Base-by-base conservation (phyloP, 129 eudicot species). In the Saussurea involucrata region DNA sequence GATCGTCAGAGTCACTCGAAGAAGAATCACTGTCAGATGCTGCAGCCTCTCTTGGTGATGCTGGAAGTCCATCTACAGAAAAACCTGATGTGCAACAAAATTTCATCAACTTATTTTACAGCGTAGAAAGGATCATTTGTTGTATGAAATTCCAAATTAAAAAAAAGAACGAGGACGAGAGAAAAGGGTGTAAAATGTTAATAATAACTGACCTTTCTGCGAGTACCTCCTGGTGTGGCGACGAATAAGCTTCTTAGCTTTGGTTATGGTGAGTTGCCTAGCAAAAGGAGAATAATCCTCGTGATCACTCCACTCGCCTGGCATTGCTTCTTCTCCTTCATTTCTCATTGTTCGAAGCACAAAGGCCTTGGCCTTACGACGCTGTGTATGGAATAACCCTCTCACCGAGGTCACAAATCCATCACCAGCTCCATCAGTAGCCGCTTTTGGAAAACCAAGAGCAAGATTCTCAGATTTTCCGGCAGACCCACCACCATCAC, bases 201-300 rank as follows among this genome's bases (percentile, higher is more conserved):
- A n/a, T 12, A 27, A 1, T 27, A 3, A 63, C 88, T 11, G 65
- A 93, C 96, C 95, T 89, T 93, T 93, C 72, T 83, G 90, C 3
- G 98, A 83, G 64, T 90, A 90, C 87, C 85, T 93, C 44, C 91
- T 90, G 10, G 98, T 93, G 74, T 88, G 98, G 58, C 92, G 94
- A 73, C 86, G 80, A 6, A 90, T 90, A 37, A 93, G 91, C 85
- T 83, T 84, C 75, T 85, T 93, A 21, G 97, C 90, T 79, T 90
- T 93, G 13, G 98, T 90, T 65, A 93, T 90, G 46, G 97, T 90
- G 10, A 93, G 91, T 76, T 93, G 98, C 69, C 97, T 85, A 9
- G 98, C 95, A 72, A 93, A 93, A 31, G 98, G 98, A 66, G 98
- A 93, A 85, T 85, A 93, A 76, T 93, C 97, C 15, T 93, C 98